Evolutionary conservation across 208 protist species (phyloP).

Genomic region (Naegleria lovaniensis): DNA sequence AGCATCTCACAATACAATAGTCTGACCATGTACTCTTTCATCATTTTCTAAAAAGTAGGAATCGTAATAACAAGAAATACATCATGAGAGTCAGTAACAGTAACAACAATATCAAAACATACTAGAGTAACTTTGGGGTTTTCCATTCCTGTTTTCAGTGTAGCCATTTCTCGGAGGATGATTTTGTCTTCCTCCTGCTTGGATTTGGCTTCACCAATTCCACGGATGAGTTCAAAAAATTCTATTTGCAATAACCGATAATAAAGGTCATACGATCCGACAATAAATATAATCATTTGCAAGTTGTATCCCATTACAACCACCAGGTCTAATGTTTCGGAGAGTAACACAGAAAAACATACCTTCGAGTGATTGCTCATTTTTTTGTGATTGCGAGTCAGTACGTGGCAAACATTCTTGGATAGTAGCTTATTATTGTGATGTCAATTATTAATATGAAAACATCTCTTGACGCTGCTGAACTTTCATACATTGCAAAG

Average conservation of each 20-base stretch:
- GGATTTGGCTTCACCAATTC: constrained; percentile 59
- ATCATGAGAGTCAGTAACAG: neutral
- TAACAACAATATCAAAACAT: neutral
- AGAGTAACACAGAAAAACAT: neutral
- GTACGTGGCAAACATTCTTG: too few species aligned
- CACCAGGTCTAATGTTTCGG: neutral
- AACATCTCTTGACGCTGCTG: too few species aligned
- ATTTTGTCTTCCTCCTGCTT: constrained; percentile 69
- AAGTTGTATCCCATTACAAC: neutral
- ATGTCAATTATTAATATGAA: too few species aligned
- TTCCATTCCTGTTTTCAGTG: constrained; percentile 43
- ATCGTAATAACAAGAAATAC: neutral
- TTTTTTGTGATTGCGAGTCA: neutral
- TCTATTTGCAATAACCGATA: neutral
- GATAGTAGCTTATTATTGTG: too few species aligned
- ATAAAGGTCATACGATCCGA: neutral
- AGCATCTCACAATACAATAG: constrained; percentile 91
- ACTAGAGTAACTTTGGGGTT: neutral
- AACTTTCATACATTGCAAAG: too few species aligned
- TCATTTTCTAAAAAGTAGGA: constrained; percentile 7
- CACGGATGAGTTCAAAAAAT: constrained; percentile 63
- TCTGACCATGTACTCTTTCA: constrained; percentile 70
- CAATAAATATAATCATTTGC: neutral
- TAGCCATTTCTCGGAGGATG: constrained; percentile 55
- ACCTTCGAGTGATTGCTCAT: neutral